Evolutionary conservation across 2,329 filamentous ascomycete species (phyloP).

Genomic region (Fusarium fracticaudum): DNA sequence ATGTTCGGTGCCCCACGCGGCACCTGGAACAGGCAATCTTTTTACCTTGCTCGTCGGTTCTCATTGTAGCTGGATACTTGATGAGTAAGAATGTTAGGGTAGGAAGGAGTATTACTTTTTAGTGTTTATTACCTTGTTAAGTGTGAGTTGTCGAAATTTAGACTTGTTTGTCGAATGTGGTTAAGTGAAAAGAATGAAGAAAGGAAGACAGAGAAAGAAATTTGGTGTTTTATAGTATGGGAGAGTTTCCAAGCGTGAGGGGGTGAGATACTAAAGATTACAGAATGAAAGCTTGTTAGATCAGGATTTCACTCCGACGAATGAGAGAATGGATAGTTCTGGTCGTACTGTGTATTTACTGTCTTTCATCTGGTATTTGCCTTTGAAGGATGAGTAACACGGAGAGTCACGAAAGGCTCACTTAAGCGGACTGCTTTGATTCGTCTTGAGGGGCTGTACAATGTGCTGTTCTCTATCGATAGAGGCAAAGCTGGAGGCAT

Average conservation of each 20-base stretch:
- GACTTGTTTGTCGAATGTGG: neutral
- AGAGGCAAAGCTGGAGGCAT: neutral
- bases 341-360: neutral
- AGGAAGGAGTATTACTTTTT: neutral
- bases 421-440: accelerated
- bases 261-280: neutral
- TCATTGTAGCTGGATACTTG: neutral
- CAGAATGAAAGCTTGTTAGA: neutral
- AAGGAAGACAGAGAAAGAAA: no score
- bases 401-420: neutral
- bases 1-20: neutral
- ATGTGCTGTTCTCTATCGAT: neutral
- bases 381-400: neutral
- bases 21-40: neutral
- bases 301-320: neutral
- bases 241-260: neutral
- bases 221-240: neutral
- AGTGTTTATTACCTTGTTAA: accelerated
- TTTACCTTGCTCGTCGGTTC: neutral
- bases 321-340: neutral
- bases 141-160: neutral
- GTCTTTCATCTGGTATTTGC: neutral
- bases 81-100: neutral
- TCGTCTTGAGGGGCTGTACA: neutral
- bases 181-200: neutral